A percentile compares a stretch with the other conserved stretches of the same genome.
phyloP scores from a whole-genome alignment of 1,139 yeast species.

The Yamadazyma spencermartinsiae region DNA sequence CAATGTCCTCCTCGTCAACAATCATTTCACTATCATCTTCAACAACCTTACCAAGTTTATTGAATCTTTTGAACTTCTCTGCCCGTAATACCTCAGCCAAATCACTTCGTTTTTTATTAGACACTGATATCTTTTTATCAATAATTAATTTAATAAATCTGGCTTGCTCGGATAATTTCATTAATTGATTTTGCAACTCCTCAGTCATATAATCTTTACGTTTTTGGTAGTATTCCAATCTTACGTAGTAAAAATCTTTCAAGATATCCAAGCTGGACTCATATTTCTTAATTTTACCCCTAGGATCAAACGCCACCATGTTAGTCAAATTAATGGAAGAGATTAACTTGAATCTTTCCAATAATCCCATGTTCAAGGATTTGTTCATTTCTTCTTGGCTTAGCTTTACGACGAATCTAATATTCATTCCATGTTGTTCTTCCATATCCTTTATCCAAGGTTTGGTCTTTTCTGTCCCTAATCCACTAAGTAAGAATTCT shows the following conservation, averaged over 20 bases:
- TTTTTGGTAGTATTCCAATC: slow-evolving; percentile 87
- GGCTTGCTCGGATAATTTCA: slow-evolving; percentile 79
- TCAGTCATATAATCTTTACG: slow-evolving; percentile 81
- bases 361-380: slow-evolving; percentile 69
- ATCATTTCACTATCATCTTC: slow-evolving; percentile 19
- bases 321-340: slow-evolving; percentile 71
- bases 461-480: slow-evolving; percentile 69
- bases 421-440: slow-evolving; percentile 85
- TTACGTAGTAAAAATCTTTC: slow-evolving; percentile 78
- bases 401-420: slow-evolving; percentile 76
- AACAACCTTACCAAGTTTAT: slow-evolving; percentile 62
- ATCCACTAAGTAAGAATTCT: slow-evolving; percentile 74
- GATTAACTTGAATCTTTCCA: slow-evolving; percentile 79
- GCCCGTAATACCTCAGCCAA: slow-evolving; percentile 64
- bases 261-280: slow-evolving; percentile 74
- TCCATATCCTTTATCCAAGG: slow-evolving; percentile 95
- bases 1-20: slow-evolving; percentile 27
- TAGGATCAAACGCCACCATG: slow-evolving; percentile 96
- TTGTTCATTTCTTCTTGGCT: slow-evolving; percentile 81
- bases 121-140: slow-evolving; percentile 66
- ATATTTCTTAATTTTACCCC: slow-evolving; percentile 84
- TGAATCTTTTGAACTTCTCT: slow-evolving; percentile 74
- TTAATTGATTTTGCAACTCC: slow-evolving; percentile 71
- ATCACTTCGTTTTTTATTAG: slow-evolving; percentile 69
- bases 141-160: slow-evolving; percentile 89